Conservation (phyloP, 352 stramenopile genomes). For the Blastocystis hominis region DNA sequence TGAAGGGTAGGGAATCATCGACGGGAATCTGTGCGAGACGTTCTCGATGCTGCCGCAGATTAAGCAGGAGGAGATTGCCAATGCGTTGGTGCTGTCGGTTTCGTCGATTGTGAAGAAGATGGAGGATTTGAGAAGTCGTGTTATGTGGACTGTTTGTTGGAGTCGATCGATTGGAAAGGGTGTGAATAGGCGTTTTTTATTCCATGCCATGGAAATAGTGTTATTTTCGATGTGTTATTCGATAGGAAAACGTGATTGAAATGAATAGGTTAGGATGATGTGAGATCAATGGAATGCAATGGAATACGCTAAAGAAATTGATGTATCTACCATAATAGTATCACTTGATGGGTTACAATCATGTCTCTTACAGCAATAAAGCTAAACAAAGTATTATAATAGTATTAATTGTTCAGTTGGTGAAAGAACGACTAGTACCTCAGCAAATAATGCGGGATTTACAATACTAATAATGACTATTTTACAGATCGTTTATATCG, state of each 20-base stretch:
- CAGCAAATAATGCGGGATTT: too few relatives aligned
- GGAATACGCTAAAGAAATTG: background rate
- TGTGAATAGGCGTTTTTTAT: background rate
- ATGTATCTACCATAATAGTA: background rate
- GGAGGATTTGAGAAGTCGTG: conserved; percentile 87
- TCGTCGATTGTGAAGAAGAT: conserved; percentile 95
- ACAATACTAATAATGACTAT: too few relatives aligned
- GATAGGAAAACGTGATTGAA: too few relatives aligned
- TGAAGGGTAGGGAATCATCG: conserved; percentile 75
- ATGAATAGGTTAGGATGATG: background rate
- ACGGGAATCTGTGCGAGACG: conserved; percentile 92
- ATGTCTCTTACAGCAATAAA: too few relatives aligned
- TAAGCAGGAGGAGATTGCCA: conserved; percentile 87
- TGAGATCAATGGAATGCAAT: background rate
- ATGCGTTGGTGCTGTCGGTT: conserved; percentile 85
- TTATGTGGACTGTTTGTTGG: conserved; percentile 73
- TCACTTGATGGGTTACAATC: too few relatives aligned
- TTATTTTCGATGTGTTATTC: background rate
- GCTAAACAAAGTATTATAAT: too few relatives aligned
- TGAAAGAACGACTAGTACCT: too few relatives aligned
- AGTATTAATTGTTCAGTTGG: too few relatives aligned
- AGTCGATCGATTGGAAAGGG: background rate
- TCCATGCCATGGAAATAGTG: background rate
- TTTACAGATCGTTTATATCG: too few relatives aligned
- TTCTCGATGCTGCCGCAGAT: conserved; percentile 80